Conservation (phyloP, 2,329 filamentous ascomycete species). For the Ophiostoma australiae region DNA sequence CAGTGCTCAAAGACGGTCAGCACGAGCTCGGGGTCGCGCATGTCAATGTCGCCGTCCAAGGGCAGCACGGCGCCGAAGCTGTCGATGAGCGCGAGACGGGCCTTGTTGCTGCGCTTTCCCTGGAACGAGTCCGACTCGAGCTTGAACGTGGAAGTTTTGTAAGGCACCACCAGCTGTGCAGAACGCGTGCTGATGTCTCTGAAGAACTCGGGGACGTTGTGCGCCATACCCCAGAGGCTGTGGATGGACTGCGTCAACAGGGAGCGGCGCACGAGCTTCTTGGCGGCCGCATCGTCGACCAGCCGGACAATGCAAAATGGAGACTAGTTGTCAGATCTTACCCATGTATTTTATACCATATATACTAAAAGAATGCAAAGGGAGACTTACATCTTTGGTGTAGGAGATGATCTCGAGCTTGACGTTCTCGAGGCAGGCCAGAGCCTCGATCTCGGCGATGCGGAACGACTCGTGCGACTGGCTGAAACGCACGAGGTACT, state of each 20-base stretch:
- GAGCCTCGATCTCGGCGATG: slow-evolving; percentile 72
- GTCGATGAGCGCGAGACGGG: slow-evolving; percentile 73
- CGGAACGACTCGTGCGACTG: slow-evolving; percentile 92
- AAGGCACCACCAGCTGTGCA: slow-evolving; percentile 60
- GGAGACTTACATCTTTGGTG: slow-evolving; percentile 43
- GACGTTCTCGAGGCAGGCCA: slow-evolving; percentile 65
- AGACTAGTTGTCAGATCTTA: slow-evolving; percentile 51
- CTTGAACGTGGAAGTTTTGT: slow-evolving; percentile 66
- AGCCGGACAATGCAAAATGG: slow-evolving; percentile 79
- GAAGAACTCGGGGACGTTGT: slow-evolving; percentile 64
- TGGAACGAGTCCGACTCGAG: slow-evolving; percentile 81
- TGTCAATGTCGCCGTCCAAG: slow-evolving; percentile 71
- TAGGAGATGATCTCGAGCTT: slow-evolving; percentile 72
- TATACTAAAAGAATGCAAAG: background rate
- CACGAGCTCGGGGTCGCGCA: slow-evolving; percentile 67
- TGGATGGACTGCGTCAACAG: slow-evolving; percentile 80
- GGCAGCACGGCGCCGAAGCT: slow-evolving; percentile 67
- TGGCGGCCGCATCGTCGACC: slow-evolving; percentile 59
- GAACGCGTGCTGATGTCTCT: slow-evolving; percentile 56
- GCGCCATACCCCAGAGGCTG: slow-evolving; percentile 78
- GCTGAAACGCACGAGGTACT: slow-evolving; percentile 84
- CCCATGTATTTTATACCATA: background rate
- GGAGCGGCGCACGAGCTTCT: slow-evolving; percentile 64
- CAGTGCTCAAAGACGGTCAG: slow-evolving; percentile 85
- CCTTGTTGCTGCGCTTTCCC: slow-evolving; percentile 58